Evolutionary conservation across 768 basidiomycete species (phyloP), one percentile per base, ranked within the genome.

Genomic region (Rhodotorula taiwanensis): DNA sequence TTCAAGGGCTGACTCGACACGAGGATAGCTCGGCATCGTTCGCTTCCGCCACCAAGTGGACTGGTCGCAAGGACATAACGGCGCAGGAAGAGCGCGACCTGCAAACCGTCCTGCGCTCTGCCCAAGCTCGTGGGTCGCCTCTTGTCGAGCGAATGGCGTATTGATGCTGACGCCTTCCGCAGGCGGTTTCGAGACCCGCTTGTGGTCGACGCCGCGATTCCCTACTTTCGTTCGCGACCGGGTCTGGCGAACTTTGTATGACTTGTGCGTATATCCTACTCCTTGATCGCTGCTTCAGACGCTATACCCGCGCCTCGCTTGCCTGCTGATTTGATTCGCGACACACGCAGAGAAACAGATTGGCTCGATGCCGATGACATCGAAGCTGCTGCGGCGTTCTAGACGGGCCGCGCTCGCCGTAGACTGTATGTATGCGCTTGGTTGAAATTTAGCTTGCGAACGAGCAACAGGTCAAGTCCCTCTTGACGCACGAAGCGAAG

Each of bases 291-390:
- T n/a, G n/a, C n/a, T n/a, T n/a, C n/a, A n/a, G n/a, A n/a, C n/a
- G n/a, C n/a, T n/a, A n/a, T n/a, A n/a, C n/a, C n/a, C n/a, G n/a
- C n/a, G n/a, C n/a, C n/a, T n/a, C n/a, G n/a, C n/a, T n/a, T n/a
- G n/a, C n/a, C n/a, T n/a, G n/a, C n/a, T n/a, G n/a, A n/a, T n/a
- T n/a, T n/a, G 21, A 15, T 15, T 2, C 25, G 9, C 36, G 13
- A 4, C 0, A n/a, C 36, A 2, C 5, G 2, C 54, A 62, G 60
- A 31, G 67, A 58, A 5, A 42, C 36, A 14, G 67, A 64, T 34
- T 63, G 55, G 50, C 54, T 68, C 5, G 67, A 68, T 30, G 67
- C 54, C 0, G 67, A 68, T 52, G 67, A 68, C 30, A 58, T 68
- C n/a, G 62, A 60, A 33, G 62, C 60, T 5, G 53, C 57, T 7